Evolutionary conservation across 345 rosid species (phyloP).

Genomic region (Ceriops zippeliana): DNA sequence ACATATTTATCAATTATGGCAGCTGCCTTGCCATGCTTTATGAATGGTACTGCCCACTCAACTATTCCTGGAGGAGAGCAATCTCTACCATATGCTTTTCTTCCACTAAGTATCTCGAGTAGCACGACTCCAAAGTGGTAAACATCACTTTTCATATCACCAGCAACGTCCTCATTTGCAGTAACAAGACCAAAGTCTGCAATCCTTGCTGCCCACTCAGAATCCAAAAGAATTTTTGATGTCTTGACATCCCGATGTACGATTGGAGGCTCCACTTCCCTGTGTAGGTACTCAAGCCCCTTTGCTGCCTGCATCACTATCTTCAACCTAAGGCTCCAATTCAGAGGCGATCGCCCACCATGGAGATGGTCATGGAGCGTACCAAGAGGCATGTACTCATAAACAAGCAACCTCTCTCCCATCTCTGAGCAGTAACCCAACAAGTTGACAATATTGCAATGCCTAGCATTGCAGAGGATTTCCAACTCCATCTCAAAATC

Average conservation of each 20-base stretch:
- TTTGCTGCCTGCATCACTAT: slow-evolving; percentile 72
- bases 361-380: slow-evolving; percentile 84
- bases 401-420: slow-evolving; percentile 87
- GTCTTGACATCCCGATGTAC: slow-evolving; percentile 66
- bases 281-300: slow-evolving; percentile 85
- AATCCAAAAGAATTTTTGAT: slow-evolving; percentile 76
- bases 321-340: slow-evolving; percentile 64
- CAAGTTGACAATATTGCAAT: slow-evolving; percentile 76
- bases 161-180: slow-evolving; percentile 47
- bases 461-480: slow-evolving; percentile 68
- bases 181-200: slow-evolving; percentile 76
- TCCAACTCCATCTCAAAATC: slow-evolving; percentile 81
- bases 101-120: slow-evolving; percentile 82
- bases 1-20: slow-evolving; percentile 55
- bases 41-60: slow-evolving; percentile 71
- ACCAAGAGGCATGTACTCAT: slow-evolving; percentile 88
- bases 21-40: slow-evolving; percentile 62
- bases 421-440: slow-evolving; percentile 79
- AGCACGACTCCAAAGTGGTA: slow-evolving; percentile 64
- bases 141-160: slow-evolving; percentile 59
- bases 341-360: slow-evolving; percentile 66
- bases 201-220: slow-evolving; percentile 82
- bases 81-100: slow-evolving; percentile 71
- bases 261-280: slow-evolving; percentile 57
- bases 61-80: slow-evolving; percentile 53